Evolutionary conservation across 2,329 filamentous ascomycete species (phyloP).

Genomic region (Coniochaeta sp.): DNA sequence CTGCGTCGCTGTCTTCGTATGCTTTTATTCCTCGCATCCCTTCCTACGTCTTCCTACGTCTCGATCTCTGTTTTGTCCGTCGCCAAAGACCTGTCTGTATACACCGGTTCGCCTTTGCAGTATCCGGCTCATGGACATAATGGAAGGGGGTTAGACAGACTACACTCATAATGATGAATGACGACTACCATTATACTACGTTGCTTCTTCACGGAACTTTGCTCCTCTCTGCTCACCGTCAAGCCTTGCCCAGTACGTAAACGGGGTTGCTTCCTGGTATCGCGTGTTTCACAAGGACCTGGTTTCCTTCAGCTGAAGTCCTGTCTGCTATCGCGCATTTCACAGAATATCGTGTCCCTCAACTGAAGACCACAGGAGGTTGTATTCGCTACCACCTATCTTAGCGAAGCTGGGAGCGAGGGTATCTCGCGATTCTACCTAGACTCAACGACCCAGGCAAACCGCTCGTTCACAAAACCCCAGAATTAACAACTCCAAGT

Average conservation of each 20-base stretch:
- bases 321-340: too few relatives aligned
- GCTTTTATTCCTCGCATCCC: neutral
- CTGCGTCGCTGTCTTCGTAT: neutral
- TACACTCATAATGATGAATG: neutral
- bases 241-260: too few relatives aligned
- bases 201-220: neutral
- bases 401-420: neutral
- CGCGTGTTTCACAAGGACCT: too few relatives aligned
- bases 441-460: too few relatives aligned
- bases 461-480: too few relatives aligned
- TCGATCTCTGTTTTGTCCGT: neutral
- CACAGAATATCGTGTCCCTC: too few relatives aligned
- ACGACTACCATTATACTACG: neutral
- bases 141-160: neutral
- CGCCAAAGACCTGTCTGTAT: neutral
- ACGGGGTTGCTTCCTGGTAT: too few relatives aligned
- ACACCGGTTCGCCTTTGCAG: neutral
- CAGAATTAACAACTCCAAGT: too few relatives aligned
- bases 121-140: neutral
- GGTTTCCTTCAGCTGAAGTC: too few relatives aligned
- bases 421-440: neutral
- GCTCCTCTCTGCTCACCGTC: neutral
- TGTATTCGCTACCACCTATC: neutral
- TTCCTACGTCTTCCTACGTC: neutral
- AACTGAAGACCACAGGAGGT: neutral